Evolutionary conservation across 1,284 basidiomycete species (phyloP).

Genomic region (Pseudozyma flocculosa): DNA sequence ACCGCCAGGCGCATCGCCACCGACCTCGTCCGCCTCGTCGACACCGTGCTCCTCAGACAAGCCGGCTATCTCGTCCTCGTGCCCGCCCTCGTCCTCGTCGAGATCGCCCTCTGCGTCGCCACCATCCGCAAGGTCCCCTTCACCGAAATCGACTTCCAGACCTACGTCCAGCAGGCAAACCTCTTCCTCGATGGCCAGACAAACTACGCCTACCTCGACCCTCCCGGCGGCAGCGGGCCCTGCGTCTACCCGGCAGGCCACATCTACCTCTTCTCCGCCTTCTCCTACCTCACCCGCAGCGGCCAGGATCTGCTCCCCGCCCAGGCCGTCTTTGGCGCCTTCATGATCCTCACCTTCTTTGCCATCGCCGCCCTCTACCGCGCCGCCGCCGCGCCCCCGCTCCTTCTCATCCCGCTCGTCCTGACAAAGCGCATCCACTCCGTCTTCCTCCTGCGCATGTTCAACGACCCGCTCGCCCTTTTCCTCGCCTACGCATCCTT

Average conservation of each 20-base stretch:
- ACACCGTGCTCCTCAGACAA: slow-evolving; percentile 15
- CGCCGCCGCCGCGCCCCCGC: slow-evolving; percentile 34
- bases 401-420: slow-evolving; percentile 70
- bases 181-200: slow-evolving; percentile 78
- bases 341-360: slow-evolving; percentile 37
- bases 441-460: slow-evolving; percentile 85
- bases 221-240: slow-evolving; percentile 83
- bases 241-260: slow-evolving; percentile 95
- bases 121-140: slow-evolving; percentile 27
- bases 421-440: slow-evolving; percentile 92
- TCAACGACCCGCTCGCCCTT: slow-evolving; percentile 91
- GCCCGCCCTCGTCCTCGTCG: slow-evolving; percentile 13
- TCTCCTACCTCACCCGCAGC: slow-evolving; percentile 69
- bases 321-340: slow-evolving; percentile 33
- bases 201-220: slow-evolving; percentile 74
- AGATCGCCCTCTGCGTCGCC: slow-evolving; percentile 9
- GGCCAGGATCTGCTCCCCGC: slow-evolving; percentile 68
- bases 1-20: no score
- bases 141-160: slow-evolving; percentile 98
- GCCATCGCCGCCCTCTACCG: slow-evolving; percentile 42
- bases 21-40: no score
- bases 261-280: slow-evolving; percentile 76
- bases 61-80: slow-evolving; percentile 21
- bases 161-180: slow-evolving; percentile 83
- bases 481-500: slow-evolving; percentile 62